Evolutionary conservation across 805 yeast species (phyloP).

Genomic region (Yamadazyma scolyti): DNA sequence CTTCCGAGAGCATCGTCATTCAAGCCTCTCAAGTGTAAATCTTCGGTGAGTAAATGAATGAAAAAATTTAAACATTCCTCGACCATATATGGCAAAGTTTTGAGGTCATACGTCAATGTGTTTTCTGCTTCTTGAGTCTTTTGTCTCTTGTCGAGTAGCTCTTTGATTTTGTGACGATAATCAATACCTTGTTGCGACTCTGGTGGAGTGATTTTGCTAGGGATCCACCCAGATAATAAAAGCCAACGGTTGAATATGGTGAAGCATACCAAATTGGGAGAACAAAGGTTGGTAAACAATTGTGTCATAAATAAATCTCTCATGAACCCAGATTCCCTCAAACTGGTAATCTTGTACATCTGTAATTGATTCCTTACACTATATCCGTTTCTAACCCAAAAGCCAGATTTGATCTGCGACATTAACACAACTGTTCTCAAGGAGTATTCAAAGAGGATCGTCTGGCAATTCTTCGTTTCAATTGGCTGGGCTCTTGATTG

Average conservation of each 20-base stretch:
- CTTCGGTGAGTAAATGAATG: slow-evolving; percentile 66
- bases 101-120: slow-evolving; percentile 36
- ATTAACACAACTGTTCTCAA: slow-evolving; percentile 70
- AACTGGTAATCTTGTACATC: slow-evolving; percentile 71
- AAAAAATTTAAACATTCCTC: slow-evolving; percentile 76
- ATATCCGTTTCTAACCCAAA: slow-evolving; percentile 93
- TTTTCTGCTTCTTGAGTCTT: not conserved
- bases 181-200: not conserved
- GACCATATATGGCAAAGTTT: slow-evolving; percentile 56
- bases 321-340: slow-evolving; percentile 78
- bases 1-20: slow-evolving; percentile 47
- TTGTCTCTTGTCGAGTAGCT: slow-evolving; percentile 1
- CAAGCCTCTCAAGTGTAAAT: slow-evolving; percentile 51
- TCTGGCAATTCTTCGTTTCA: slow-evolving; percentile 1
- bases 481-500: slow-evolving; percentile 1
- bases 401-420: slow-evolving; percentile 82
- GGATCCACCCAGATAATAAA: slow-evolving; percentile 35
- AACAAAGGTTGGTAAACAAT: slow-evolving; percentile 45
- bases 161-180: slow-evolving; percentile 1
- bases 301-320: slow-evolving; percentile 78
- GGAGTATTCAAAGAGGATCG: slow-evolving; percentile 63
- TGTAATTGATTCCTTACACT: slow-evolving; percentile 75
- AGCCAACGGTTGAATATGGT: slow-evolving; percentile 71
- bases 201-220: slow-evolving; percentile 8
- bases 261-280: slow-evolving; percentile 54